phyloP scores from a whole-genome alignment of 495 filamentous ascomycete genomes.

The Elasticomyces elasticus region DNA sequence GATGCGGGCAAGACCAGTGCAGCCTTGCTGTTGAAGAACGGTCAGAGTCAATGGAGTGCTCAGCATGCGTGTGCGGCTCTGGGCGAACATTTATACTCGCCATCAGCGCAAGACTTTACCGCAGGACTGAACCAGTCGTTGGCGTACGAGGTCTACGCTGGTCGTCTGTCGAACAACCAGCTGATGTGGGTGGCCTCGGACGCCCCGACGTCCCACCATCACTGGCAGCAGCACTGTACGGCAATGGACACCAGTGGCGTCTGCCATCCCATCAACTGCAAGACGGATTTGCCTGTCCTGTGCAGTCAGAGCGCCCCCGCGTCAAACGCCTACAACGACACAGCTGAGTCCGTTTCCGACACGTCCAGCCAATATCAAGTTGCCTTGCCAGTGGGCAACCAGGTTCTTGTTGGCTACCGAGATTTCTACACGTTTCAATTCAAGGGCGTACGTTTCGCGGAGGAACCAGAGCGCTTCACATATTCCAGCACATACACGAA shows the following conservation, averaged over 20 bases:
- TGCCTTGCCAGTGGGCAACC: constrained; percentile 8
- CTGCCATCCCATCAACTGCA: constrained; percentile 2
- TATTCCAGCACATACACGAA: constrained; percentile 22
- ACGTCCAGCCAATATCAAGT: constrained; percentile 14
- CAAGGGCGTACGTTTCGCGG: constrained; percentile 35
- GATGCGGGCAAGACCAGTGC: constrained; percentile 1
- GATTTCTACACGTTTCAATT: constrained; percentile 36
- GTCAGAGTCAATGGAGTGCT: background rate
- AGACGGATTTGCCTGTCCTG: constrained; percentile 5
- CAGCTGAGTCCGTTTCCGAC: background rate
- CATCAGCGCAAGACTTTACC: constrained; percentile 21
- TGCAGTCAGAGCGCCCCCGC: constrained; percentile 20
- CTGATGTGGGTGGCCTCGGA: constrained; percentile 10
- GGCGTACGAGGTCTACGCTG: constrained; percentile 26
- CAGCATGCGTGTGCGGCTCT: background rate
- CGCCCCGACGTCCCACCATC: background rate
- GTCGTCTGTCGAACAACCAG: constrained; percentile 17
- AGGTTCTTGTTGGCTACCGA: constrained; percentile 32
- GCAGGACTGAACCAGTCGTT: constrained; percentile 26
- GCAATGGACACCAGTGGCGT: constrained; percentile 14
- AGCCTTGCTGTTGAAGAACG: background rate
- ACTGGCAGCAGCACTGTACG: constrained; percentile 1
- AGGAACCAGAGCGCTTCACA: constrained; percentile 31
- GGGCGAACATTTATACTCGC: background rate
- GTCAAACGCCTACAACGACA: constrained; percentile 3